Base-by-base conservation (phyloP, 2,329 filamentous ascomycete species). In the Gaeumannomyces sp. region DNA sequence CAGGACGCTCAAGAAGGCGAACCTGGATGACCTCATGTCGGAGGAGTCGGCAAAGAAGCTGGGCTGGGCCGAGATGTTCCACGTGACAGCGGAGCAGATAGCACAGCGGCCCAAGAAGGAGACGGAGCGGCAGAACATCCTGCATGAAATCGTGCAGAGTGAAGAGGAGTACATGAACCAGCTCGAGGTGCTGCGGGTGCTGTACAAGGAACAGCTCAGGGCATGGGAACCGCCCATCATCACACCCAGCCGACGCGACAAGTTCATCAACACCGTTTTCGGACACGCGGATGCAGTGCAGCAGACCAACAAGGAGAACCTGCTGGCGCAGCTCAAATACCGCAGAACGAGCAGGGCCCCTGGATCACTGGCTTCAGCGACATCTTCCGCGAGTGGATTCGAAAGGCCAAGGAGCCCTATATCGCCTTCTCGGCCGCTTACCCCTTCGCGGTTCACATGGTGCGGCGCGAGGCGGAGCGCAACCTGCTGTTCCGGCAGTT, bases 381-480 rank as follows among this genome's bases (percentile, higher is more conserved):
- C 72, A 92, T 99, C 62, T 98, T 99, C 81, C 84, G 95, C 66
- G 95, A 99, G 78, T 99, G 95, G 95, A 97, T 98, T 67, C 87
- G 95, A 68, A 98, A 97, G 76, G 95, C 95, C 38, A 92, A 89
- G 75, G 81, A 84, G 2, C 89, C 92, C 14, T 99, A 98, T 74
- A 88, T 97, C 67, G 93, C 96, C 66, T 99, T 98, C 75, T 94
- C 94, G 56, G 89, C 90, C 1, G 88, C 88, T 0, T 98, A 95
- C 70, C 94, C 94, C 0, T 87, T 89, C 66, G 94, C 95, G 1
- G 89, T 88, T 53, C 93, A 91, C 73, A 81, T 93, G 64, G 87
- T 99, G 25, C 89, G 93, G 64, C 90, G 90, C 73, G 95, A 99
- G 76, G 83, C 89, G 1, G 89, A 93, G 60, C 86, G 89, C 64